phyloP scores from a whole-genome alignment of 169 alveolate genomes.

The Plasmodium reichenowi region DNA sequence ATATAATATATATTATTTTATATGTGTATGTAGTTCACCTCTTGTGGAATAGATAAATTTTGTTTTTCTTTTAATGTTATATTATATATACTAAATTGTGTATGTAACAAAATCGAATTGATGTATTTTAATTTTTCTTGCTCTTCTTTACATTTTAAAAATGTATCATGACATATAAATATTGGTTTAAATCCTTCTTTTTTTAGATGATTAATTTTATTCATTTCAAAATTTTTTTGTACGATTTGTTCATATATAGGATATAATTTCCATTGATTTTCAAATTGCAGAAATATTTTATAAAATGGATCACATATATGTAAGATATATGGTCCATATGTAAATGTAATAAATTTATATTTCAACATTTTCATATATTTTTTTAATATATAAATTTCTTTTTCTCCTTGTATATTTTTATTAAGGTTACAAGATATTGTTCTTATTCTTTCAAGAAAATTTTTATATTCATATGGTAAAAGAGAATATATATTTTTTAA shows the following conservation, averaged over 20 bases:
- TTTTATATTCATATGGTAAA: constrained; percentile 62
- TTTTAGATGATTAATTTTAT: constrained; percentile 36
- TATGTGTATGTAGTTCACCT: constrained; percentile 2
- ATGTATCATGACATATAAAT: constrained; percentile 58
- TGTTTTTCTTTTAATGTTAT: not conserved
- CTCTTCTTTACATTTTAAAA: constrained; percentile 33
- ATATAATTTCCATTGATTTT: constrained; percentile 61
- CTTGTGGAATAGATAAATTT: constrained; percentile 9
- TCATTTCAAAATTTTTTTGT: constrained; percentile 38
- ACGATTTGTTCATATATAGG: constrained; percentile 48
- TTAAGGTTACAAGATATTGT: constrained; percentile 32
- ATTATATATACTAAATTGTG: constrained; percentile 30
- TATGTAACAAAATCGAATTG: constrained; percentile 22
- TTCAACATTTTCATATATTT: constrained; percentile 67
- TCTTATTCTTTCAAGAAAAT: constrained; percentile 54
- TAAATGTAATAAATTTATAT: constrained; percentile 66
- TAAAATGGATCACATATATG: constrained; percentile 73
- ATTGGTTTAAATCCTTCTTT: constrained; percentile 64
- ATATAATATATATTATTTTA: not conserved
- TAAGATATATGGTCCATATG: constrained; percentile 56
- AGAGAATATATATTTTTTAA: constrained; percentile 58
- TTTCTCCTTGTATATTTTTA: constrained; percentile 72
- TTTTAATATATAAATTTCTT: constrained; percentile 68
- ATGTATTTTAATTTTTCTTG: constrained; percentile 58
- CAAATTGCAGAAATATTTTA: constrained; percentile 59